Percentiles rank a stretch among this genome's conserved stretches.
Evolutionary conservation across 352 stramenopile species (phyloP).

Genomic region (Phytophthora pseudosyringae): DNA sequence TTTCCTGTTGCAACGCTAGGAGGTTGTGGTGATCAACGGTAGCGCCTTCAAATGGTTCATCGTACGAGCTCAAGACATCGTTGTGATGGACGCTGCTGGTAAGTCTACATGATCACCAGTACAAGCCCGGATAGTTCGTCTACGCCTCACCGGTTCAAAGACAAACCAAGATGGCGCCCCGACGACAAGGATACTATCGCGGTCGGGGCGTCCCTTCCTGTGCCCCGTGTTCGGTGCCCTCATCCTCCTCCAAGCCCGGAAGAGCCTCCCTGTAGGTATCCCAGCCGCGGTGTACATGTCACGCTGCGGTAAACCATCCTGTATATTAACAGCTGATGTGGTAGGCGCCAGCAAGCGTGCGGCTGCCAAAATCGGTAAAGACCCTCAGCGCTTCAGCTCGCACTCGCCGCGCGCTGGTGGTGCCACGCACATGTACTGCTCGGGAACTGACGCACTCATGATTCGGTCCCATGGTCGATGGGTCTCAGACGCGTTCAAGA

Average conservation of each 20-base stretch:
- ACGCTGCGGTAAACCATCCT: neutral
- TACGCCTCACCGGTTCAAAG: slow-evolving; percentile 3
- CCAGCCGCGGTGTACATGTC: slow-evolving; percentile 10
- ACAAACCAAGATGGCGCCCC: slow-evolving; percentile 14
- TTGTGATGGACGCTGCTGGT: neutral
- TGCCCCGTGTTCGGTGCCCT: slow-evolving; percentile 12
- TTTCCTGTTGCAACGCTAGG: slow-evolving; percentile 17
- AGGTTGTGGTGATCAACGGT: slow-evolving; percentile 8
- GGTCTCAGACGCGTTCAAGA: no score
- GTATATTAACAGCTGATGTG: slow-evolving; percentile 10
- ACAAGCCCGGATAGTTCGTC: neutral
- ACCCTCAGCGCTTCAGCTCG: slow-evolving; percentile 6
- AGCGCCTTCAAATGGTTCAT: slow-evolving; percentile 25
- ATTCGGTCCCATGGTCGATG: no score
- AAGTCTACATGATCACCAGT: neutral
- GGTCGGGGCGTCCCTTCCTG: slow-evolving; percentile 13
- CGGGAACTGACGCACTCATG: no score
- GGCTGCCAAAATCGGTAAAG: neutral
- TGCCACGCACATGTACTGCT: no score
- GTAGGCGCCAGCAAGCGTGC: slow-evolving; percentile 5
- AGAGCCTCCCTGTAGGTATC: slow-evolving; percentile 4
- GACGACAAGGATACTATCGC: slow-evolving; percentile 9
- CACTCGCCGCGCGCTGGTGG: slow-evolving; percentile 10
- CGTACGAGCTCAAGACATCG: slow-evolving; percentile 7
- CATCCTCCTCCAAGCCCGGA: slow-evolving; percentile 2